Conservation (phyloP, 352 stramenopile genomes). For the Pythium rishiriense region DNA sequence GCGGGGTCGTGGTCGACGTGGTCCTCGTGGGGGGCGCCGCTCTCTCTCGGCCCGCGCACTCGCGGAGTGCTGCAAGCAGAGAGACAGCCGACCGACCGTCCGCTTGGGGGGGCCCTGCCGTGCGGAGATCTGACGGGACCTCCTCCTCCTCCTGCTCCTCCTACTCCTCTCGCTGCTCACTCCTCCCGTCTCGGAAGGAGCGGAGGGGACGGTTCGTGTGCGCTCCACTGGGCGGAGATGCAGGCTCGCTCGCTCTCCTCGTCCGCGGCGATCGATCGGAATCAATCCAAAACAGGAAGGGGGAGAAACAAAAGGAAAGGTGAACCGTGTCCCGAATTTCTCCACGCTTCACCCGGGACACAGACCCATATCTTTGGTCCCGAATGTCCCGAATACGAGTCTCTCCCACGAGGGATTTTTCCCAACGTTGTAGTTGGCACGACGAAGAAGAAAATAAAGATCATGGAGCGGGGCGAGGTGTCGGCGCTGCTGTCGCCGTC, state of each 20-base stretch:
- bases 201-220: neutral
- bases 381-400: slow-evolving; percentile 16
- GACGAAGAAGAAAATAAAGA: neutral
- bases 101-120: neutral
- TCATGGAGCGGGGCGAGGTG: slow-evolving; percentile 65
- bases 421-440: slow-evolving; percentile 4
- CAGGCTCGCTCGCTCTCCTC: slow-evolving; percentile 6
- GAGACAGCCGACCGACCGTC: slow-evolving; percentile 12
- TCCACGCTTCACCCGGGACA: slow-evolving; percentile 9
- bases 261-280: slow-evolving; percentile 23
- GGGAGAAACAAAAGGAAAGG: slow-evolving; percentile 21
- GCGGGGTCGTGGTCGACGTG: slow-evolving; percentile 21
- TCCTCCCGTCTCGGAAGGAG: neutral
- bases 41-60: slow-evolving; percentile 23
- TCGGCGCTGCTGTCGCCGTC: slow-evolving; percentile 44
- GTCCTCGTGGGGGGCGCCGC: slow-evolving; percentile 15
- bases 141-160: slow-evolving; percentile 4
- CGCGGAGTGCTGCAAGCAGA: slow-evolving; percentile 21
- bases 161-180: neutral
- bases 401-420: slow-evolving; percentile 2
- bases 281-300: slow-evolving; percentile 28
- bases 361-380: slow-evolving; percentile 30
- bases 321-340: slow-evolving; percentile 25
- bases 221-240: neutral
- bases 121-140: neutral